A percentile compares a stretch with the other conserved stretches of the same genome.
These are phyloP conservation scores for Chlorella sp. DNA, from an alignment of 139 green algal species.

Conservation along the genomic window DNA sequence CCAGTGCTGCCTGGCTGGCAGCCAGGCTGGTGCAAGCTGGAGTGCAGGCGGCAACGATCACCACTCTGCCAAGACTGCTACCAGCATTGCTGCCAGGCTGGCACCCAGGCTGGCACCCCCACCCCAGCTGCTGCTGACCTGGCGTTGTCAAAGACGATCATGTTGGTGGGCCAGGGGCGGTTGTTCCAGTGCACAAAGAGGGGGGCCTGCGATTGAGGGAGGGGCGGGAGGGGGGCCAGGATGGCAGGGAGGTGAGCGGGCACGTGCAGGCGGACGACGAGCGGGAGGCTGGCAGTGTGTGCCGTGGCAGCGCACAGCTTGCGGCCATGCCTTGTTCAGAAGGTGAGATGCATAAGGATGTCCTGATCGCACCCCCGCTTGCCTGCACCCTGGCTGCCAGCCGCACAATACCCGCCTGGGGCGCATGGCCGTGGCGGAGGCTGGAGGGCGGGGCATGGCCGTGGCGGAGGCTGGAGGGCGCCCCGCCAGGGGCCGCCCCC, in stretches of 20 bases:
- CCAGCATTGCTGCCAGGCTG: background rate
- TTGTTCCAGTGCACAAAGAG: slow-evolving; percentile 68
- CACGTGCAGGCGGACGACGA: background rate
- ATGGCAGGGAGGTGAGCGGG: background rate
- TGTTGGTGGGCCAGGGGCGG: slow-evolving; percentile 57
- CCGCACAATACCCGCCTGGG: too few species aligned
- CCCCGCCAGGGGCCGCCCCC: too few species aligned
- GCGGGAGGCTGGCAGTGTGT: background rate
- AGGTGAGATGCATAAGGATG: too few species aligned
- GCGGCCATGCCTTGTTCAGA: too few species aligned
- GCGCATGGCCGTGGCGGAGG: too few species aligned
- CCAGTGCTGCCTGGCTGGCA: background rate
- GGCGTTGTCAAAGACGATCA: slow-evolving; percentile 68
- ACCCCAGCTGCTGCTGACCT: slow-evolving; percentile 46
- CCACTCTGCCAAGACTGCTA: background rate
- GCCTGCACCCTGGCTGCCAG: too few species aligned
- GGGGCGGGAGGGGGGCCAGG: background rate
- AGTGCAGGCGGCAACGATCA: background rate
- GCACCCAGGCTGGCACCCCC: slow-evolving; percentile 47
- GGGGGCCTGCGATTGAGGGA: slow-evolving; percentile 35
- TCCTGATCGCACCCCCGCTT: too few species aligned
- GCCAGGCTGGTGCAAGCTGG: background rate
- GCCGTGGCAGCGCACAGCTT: too few species aligned
- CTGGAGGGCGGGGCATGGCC: too few species aligned
- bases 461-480: too few species aligned